Evolutionary conservation across 169 alveolate species (phyloP).

Genomic region (Plasmodium relictum): DNA sequence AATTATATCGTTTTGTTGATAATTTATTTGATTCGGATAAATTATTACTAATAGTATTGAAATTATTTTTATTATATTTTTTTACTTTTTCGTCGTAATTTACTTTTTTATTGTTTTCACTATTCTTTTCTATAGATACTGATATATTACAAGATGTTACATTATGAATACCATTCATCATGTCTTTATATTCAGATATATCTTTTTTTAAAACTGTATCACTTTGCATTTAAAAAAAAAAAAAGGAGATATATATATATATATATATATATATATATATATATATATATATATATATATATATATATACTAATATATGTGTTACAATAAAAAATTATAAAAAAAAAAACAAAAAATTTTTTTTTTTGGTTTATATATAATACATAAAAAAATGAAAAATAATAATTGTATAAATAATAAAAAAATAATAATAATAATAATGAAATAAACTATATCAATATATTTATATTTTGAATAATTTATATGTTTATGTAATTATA

Average conservation of each 20-base stretch:
- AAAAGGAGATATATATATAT: background rate
- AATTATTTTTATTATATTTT: background rate
- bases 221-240: constrained; percentile 34
- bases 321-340: constrained; percentile 1
- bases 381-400: background rate
- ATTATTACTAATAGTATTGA: background rate
- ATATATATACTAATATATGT: constrained; percentile 7
- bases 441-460: background rate
- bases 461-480: background rate
- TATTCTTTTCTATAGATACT: constrained; percentile 1
- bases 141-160: constrained; percentile 12
- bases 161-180: constrained; percentile 25
- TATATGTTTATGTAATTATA: background rate
- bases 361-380: background rate
- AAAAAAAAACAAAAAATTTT: background rate
- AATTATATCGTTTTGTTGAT: background rate
- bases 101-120: background rate
- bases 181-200: constrained; percentile 20
- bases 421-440: background rate
- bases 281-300: constrained; percentile 8
- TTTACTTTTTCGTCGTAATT: background rate
- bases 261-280: constrained; percentile 9
- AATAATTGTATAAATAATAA: background rate
- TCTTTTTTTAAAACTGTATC: constrained; percentile 27
- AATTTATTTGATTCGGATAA: background rate